Conservation (phyloP, 306 rosid species). For the Inga laurina region DNA sequence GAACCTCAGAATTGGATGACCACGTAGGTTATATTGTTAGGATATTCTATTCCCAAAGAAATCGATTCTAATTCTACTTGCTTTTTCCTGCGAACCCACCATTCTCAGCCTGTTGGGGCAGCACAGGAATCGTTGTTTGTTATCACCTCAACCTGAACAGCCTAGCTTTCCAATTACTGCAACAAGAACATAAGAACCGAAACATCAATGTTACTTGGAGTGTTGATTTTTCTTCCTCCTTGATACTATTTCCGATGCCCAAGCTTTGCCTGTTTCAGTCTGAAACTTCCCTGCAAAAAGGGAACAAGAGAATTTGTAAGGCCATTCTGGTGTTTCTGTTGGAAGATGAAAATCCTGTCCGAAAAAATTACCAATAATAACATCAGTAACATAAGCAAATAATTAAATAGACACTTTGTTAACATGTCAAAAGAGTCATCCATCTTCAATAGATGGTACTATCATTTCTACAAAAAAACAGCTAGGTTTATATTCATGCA, state of each 20-base stretch:
- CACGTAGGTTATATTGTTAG: conserved; percentile 18
- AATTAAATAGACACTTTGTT: not conserved
- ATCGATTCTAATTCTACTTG: conserved; percentile 1
- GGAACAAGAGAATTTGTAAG: not conserved
- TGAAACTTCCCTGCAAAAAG: conserved; percentile 76
- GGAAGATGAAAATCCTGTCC: conserved; percentile 1
- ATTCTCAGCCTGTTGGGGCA: not conserved
- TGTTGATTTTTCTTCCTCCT: conserved; percentile 44
- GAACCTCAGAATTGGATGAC: conserved; percentile 1
- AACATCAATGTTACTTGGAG: not conserved
- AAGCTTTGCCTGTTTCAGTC: conserved; percentile 84
- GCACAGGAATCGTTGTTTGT: conserved; percentile 2
- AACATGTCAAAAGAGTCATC: not conserved
- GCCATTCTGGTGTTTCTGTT: not conserved
- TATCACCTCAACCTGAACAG: not conserved
- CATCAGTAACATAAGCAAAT: not conserved
- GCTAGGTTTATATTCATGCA: too few species aligned
- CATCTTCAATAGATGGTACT: not conserved
- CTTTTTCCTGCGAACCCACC: conserved; percentile 27
- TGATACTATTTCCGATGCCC: conserved; percentile 86
- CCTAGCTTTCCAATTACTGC: not conserved
- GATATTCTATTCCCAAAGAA: conserved; percentile 12
- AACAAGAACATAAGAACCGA: not conserved
- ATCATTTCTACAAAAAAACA: not conserved
- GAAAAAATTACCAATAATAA: not conserved